These are phyloP conservation scores for Cryptococcus sp. DNA, from an alignment of 1,284 basidiomycete genomes.

Conservation along the genomic window DNA sequence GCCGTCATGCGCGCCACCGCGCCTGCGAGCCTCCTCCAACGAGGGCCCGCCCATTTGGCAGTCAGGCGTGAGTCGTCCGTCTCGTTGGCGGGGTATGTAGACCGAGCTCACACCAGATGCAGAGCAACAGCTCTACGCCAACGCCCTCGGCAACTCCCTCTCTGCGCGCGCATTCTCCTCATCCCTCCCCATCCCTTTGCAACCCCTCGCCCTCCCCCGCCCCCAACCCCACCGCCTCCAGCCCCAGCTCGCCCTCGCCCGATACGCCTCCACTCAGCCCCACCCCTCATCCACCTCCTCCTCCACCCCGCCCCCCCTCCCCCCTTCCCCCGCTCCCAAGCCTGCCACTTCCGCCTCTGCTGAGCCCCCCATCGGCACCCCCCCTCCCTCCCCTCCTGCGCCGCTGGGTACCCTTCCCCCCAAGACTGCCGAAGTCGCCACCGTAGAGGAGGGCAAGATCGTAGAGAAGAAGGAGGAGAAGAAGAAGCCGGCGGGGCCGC, in stretches of 20 bases:
- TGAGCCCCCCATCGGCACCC: slow-evolving; percentile 33
- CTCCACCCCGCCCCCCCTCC: slow-evolving; percentile 9
- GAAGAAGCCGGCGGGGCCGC: slow-evolving; percentile 38
- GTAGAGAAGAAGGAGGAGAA: slow-evolving; percentile 65
- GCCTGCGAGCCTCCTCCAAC: slow-evolving; percentile 1
- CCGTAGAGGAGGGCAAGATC: slow-evolving; percentile 63
- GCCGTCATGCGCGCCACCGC: slow-evolving; percentile 2
- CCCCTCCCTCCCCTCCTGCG: slow-evolving; percentile 31
- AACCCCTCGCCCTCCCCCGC: slow-evolving; percentile 10
- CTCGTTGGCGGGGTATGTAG: background rate
- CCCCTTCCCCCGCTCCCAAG: slow-evolving; percentile 7
- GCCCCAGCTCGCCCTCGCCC: background rate
- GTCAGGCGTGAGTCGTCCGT: slow-evolving; percentile 7
- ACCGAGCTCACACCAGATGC: background rate
- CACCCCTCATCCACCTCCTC: slow-evolving; percentile 9
- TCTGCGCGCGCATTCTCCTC: slow-evolving; percentile 11
- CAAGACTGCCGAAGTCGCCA: slow-evolving; percentile 25
- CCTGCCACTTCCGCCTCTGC: slow-evolving; percentile 16
- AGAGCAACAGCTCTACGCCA: slow-evolving; percentile 11
- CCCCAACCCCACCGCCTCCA: slow-evolving; percentile 1
- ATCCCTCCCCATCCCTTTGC: slow-evolving; percentile 15
- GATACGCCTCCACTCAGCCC: slow-evolving; percentile 28
- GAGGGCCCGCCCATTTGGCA: slow-evolving; percentile 1
- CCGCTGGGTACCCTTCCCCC: slow-evolving; percentile 20
- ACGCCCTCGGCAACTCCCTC: slow-evolving; percentile 9